phyloP scores from a whole-genome alignment of 2,329 filamentous ascomycete genomes.

The Rhynchosporium secalis region DNA sequence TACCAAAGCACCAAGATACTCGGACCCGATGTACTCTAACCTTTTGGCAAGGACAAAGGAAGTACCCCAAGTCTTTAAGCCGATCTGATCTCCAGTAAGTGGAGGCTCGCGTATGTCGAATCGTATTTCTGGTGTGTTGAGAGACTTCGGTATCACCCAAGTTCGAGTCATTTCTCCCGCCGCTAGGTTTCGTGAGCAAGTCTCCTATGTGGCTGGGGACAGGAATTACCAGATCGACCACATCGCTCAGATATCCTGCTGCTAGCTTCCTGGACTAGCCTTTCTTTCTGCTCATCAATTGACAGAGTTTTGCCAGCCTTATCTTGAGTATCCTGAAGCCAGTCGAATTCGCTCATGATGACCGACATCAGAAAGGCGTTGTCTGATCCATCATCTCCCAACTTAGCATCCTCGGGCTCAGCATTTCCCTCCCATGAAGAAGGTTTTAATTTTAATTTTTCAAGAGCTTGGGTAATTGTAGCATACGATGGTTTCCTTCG shows the following conservation, averaged over 20 bases:
- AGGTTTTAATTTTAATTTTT: slow-evolving; percentile 15
- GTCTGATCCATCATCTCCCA: slow-evolving; percentile 51
- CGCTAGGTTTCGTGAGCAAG: slow-evolving; percentile 8
- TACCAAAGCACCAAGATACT: slow-evolving; percentile 41
- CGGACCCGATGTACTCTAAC: slow-evolving; percentile 49
- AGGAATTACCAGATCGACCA: slow-evolving; percentile 65
- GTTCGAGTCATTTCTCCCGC: slow-evolving; percentile 53
- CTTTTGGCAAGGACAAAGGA: slow-evolving; percentile 81
- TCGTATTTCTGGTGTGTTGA: slow-evolving; percentile 49
- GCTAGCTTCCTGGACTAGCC: slow-evolving; percentile 77
- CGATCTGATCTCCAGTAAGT: slow-evolving; percentile 82
- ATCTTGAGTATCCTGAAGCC: slow-evolving; percentile 52
- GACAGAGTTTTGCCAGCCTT: slow-evolving; percentile 19
- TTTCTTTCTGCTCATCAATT: slow-evolving; percentile 64
- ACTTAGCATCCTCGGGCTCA: slow-evolving; percentile 34
- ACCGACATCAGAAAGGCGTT: slow-evolving; percentile 69
- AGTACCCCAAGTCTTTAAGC: slow-evolving; percentile 81
- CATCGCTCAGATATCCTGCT: slow-evolving; percentile 81
- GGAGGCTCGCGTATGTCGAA: slow-evolving; percentile 82
- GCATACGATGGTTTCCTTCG: slow-evolving; percentile 8
- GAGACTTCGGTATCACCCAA: slow-evolving; percentile 55
- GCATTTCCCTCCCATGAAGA: slow-evolving; percentile 6
- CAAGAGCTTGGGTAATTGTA: slow-evolving; percentile 5
- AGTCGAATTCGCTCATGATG: slow-evolving; percentile 64
- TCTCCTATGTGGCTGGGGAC: background rate